Percentiles rank a stretch among this genome's conserved stretches.
Conservation (phyloP, 129 eudicot species). For the Flaveria robusta region DNA sequence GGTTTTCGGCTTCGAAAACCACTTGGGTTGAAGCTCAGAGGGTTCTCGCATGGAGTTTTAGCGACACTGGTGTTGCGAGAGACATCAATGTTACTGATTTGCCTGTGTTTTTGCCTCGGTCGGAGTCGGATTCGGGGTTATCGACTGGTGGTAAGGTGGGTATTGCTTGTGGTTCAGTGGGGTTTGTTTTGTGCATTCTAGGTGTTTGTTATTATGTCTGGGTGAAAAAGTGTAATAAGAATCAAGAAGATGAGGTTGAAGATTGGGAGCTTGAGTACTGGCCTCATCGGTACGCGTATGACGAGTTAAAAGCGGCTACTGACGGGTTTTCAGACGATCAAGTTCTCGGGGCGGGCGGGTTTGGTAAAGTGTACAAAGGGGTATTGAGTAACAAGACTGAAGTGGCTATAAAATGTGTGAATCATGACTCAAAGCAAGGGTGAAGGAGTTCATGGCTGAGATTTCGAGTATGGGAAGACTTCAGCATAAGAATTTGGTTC, state of each 20-base stretch:
- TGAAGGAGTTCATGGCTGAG: slow-evolving; percentile 88
- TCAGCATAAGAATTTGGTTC: slow-evolving; percentile 79
- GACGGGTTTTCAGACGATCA: slow-evolving; percentile 45
- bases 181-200: slow-evolving; percentile 3
- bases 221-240: slow-evolving; percentile 22
- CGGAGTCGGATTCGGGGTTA: slow-evolving; percentile 31
- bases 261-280: slow-evolving; percentile 89
- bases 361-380: slow-evolving; percentile 74
- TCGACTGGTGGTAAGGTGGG: slow-evolving; percentile 52
- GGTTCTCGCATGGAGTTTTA: slow-evolving; percentile 78
- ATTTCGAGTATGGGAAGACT: slow-evolving; percentile 77
- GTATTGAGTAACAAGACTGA: slow-evolving; percentile 41
- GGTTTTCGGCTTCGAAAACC: slow-evolving; percentile 61
- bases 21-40: slow-evolving; percentile 71
- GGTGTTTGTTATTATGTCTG: slow-evolving; percentile 51
- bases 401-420: slow-evolving; percentile 79
- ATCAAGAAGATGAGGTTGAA: slow-evolving; percentile 51
- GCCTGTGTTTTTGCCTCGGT: slow-evolving; percentile 37
- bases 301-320: slow-evolving; percentile 59
- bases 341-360: slow-evolving; percentile 74
- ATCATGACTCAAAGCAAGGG: slow-evolving; percentile 80
- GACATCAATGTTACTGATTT: slow-evolving; percentile 50
- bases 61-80: slow-evolving; percentile 58
- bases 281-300: slow-evolving; percentile 75
- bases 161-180: slow-evolving; percentile 44